Base-by-base conservation (phyloP, 495 filamentous ascomycete species). In the Hypoxylon fuscum region DNA sequence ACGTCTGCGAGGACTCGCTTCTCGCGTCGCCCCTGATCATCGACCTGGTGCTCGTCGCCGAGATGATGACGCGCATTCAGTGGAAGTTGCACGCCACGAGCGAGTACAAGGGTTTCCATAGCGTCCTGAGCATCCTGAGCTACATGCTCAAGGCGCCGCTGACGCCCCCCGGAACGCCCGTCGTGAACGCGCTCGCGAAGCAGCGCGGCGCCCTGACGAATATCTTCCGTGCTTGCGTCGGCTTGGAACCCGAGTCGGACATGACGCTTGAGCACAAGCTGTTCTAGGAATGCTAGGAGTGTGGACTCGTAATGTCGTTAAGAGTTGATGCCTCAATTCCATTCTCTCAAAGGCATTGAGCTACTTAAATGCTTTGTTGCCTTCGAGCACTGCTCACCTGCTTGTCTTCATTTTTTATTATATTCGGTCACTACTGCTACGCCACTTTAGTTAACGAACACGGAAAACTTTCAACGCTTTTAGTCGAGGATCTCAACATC, bases 191-290 rank as follows among this genome's bases (percentile, higher is more conserved):
- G 37, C 84, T 99, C 59, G 90, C 89, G 72, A 99, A 99, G 88
- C 95, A 99, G 83, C 91, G 95, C 61, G 88, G 83, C 62, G 93
- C 94, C 18, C 76, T 99, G 75, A 92, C 90, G 74, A 99, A 99
- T 84, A 97, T 99, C 79, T 96, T 99, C 88, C 93, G 94, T 69
- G 96, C 96, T 47, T 98, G 96, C 68, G 89, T 99, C 72, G 95
- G 95, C 69, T 84, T 99, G 59, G 92, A 96, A 85, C 95, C 96
- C 18, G 95, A 99, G 85, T 95, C 88, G 45, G 95, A 99, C 75
- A 98, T 99, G 96, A 97, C 94, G 45, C 85, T 99, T 35, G 95
- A 99, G 85, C 95, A 99, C 82, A 99, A 98, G 88, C 84, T 98
- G 55, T 94, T 97, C 76, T 83, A 76, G 61, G 55, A 8, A 3